A percentile compares a stretch with the other conserved stretches of the same genome.
Conservation (phyloP, 1,139 yeast genomes). For the Pneumocystis jirovecii region DNA sequence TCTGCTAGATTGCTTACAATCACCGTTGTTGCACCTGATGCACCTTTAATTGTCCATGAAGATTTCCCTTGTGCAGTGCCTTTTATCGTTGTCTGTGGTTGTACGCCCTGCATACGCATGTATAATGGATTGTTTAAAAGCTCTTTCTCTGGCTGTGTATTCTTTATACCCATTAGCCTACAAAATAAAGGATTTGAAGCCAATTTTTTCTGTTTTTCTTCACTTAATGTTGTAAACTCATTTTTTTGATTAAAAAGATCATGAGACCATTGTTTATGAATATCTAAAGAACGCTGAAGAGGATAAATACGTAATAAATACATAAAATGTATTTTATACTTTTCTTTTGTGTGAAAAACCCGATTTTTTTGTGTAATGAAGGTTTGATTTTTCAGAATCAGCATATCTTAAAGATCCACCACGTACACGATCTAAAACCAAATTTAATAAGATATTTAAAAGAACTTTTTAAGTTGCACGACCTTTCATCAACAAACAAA, state of each 20-base stretch:
- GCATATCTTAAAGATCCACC: not conserved
- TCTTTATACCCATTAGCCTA: not conserved
- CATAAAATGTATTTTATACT: not conserved
- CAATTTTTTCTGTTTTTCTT: not conserved
- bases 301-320: constrained; percentile 4
- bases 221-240: not conserved
- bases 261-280: not conserved
- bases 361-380: not conserved
- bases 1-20: constrained; percentile 14
- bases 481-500: not conserved
- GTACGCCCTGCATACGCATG: constrained; percentile 11
- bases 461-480: not conserved
- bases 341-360: not conserved
- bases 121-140: constrained; percentile 11
- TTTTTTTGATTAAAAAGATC: not conserved
- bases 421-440: not conserved
- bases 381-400: not conserved
- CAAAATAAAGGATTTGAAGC: not conserved
- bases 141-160: constrained; percentile 3
- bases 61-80: not conserved
- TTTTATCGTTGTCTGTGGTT: not conserved
- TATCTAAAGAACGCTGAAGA: constrained; percentile 13
- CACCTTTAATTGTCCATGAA: constrained; percentile 11
- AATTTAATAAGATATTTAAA: not conserved
- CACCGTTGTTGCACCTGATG: constrained; percentile 11